Evolutionary conservation across 106 monocot genomes (phyloP), one percentile per base, ranked within the genome.

Genomic region (Apostasia ramifera): DNA sequence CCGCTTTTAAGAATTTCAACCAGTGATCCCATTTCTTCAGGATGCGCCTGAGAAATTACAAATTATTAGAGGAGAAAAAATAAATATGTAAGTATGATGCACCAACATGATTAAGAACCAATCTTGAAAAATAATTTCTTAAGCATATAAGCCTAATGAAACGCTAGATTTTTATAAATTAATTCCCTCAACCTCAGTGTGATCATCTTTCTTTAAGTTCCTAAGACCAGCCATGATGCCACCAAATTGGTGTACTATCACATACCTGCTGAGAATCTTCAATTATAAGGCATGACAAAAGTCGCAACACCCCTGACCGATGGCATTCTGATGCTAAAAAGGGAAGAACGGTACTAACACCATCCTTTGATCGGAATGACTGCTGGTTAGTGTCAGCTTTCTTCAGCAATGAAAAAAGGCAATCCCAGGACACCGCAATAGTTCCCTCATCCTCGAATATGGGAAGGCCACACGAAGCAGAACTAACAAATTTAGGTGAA

Each of bases 1-100:
- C 90, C 98, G 63, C 93, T 98, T 61, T 98, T 98, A 9, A 98
- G 78, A 81, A 93, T 80, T 79, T 98, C 98, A 65, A 98, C 78
- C 45, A 98, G 57, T 51, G 73, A 55, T 14, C 93, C 98, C 47
- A 98, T 65, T 72, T 98, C 98, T 69, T 93, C 98, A 60, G 87
- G 74, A 82, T 98, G 93, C 58, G 82, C 87, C 98, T 98, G 82
- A 15, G 8, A 79, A 67, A 48, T 46, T 7, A 59, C 26, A n/a
- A 81, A 53, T n/a, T 14, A 53, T 8, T 60, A 47, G 47, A 37
- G 43, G 15, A 49, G 41, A 5, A 70, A 64, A 47, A 77, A 3
- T 4, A 52, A 68, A 38, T 50, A 68, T n/a, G 59, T 8, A 2
- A 59, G 0, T 59, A 2, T 47, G 1, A 59, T 38, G 11, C 55